Evolutionary conservation across 2,329 filamentous ascomycete species (phyloP).

Genomic region (Aspergillus tamarii): DNA sequence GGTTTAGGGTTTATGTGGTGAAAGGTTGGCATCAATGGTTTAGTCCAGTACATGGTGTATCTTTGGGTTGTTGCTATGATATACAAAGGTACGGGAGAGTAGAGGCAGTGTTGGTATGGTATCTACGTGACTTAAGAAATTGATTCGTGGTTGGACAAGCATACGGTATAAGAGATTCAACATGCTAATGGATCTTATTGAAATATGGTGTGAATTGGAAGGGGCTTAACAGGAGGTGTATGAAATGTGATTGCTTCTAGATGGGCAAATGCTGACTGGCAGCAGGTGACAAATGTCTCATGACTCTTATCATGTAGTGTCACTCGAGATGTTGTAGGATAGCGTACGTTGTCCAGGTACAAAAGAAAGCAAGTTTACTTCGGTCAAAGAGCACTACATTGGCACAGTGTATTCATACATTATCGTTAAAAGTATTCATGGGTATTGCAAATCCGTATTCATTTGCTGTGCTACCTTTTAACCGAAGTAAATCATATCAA

Average conservation of each 20-base stretch:
- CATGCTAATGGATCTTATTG: background rate
- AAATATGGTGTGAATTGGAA: too few species aligned
- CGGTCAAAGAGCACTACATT: slow-evolving; percentile 13
- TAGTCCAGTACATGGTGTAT: background rate
- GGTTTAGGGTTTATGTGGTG: background rate
- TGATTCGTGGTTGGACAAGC: background rate
- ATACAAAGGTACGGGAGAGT: background rate
- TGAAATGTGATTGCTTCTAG: background rate
- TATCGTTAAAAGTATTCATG: slow-evolving; percentile 15
- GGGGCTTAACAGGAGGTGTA: too few species aligned
- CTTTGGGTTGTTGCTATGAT: background rate
- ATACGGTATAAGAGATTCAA: background rate
- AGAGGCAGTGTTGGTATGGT: background rate
- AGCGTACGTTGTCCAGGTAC: background rate
- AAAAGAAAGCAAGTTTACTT: background rate
- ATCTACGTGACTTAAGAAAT: background rate
- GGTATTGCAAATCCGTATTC: slow-evolving; percentile 32
- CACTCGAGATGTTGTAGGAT: background rate
- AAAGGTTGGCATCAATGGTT: background rate
- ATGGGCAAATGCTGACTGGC: background rate
- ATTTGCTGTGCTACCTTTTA: slow-evolving; percentile 31
- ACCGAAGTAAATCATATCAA: slow-evolving; percentile 27
- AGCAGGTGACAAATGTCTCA: background rate
- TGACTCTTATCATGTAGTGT: background rate
- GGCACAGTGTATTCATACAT: slow-evolving; percentile 5